Conservation (phyloP, 345 rosid species). For the Salix viminalis region DNA sequence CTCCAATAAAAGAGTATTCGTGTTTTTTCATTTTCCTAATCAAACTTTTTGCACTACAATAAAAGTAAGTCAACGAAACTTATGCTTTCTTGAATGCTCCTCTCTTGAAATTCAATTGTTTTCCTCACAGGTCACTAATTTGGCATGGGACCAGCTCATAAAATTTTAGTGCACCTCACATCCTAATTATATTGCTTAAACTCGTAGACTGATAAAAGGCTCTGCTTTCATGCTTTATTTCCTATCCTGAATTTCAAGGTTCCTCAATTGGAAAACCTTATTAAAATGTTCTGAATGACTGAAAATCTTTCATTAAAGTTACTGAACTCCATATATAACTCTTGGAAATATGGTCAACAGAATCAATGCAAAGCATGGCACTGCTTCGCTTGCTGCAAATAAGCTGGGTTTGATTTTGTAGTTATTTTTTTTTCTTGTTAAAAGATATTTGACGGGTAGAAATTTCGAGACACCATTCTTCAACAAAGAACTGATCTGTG, state of each 20-base stretch:
- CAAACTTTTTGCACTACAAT: too few species aligned
- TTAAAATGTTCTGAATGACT: too few species aligned
- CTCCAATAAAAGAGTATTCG: too few species aligned
- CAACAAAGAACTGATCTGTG: not conserved
- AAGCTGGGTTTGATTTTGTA: not conserved
- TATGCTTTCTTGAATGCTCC: not conserved
- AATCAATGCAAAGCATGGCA: not conserved
- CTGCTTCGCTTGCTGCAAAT: not conserved
- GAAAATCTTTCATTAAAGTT: not conserved
- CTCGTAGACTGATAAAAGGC: not conserved
- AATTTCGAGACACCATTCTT: not conserved
- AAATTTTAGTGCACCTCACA: not conserved
- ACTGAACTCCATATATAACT: not conserved
- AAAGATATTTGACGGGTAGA: not conserved
- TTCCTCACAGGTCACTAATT: not conserved
- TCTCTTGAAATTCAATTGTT: not conserved
- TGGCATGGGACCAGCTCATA: not conserved
- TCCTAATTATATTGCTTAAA: not conserved
- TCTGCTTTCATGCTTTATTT: not conserved
- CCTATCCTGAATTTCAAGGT: not conserved
- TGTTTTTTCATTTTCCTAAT: too few species aligned
- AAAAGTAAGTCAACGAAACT: too few species aligned
- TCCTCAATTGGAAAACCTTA: too few species aligned
- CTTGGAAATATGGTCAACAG: not conserved
- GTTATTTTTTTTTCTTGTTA: not conserved